These are phyloP conservation scores for Podaxis sp. DNA, from an alignment of 768 basidiomycete species.

Conservation along the genomic window DNA sequence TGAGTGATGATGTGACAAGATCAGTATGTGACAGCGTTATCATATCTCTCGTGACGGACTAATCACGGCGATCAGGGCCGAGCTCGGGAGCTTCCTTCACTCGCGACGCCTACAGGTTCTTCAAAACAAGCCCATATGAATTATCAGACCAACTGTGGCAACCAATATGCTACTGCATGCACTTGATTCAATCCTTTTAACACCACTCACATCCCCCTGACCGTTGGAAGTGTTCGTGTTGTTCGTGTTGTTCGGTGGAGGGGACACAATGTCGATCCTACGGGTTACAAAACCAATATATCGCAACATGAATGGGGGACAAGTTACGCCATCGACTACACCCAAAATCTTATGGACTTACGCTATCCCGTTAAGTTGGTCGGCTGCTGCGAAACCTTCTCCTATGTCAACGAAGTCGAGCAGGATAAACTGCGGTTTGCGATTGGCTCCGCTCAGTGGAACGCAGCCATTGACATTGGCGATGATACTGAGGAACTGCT, in stretches of 20 bases:
- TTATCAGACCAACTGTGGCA: not conserved
- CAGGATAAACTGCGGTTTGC: conserved; percentile 52
- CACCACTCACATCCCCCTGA: not conserved
- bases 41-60: conserved; percentile 1
- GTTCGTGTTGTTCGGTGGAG: not conserved
- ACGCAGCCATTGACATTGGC: conserved; percentile 44
- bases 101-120: not conserved
- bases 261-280: not conserved
- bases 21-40: conserved; percentile 10
- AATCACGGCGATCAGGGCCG: not conserved
- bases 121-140: not conserved
- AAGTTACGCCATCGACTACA: not conserved
- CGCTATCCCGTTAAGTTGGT: conserved; percentile 44
- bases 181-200: not conserved
- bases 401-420: conserved; percentile 55
- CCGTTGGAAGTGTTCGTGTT: not conserved
- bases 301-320: not conserved
- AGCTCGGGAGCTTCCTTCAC: not conserved
- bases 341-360: conserved; percentile 23
- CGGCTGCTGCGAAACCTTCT: conserved; percentile 40
- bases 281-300: not conserved
- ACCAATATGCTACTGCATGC: not conserved
- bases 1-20: conserved; percentile 4
- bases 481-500: conserved; percentile 30
- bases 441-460: conserved; percentile 38